Percentiles rank a stretch among this genome's conserved stretches.
Conservation (phyloP, 768 basidiomycete genomes). For the Amanita fuliginea region DNA sequence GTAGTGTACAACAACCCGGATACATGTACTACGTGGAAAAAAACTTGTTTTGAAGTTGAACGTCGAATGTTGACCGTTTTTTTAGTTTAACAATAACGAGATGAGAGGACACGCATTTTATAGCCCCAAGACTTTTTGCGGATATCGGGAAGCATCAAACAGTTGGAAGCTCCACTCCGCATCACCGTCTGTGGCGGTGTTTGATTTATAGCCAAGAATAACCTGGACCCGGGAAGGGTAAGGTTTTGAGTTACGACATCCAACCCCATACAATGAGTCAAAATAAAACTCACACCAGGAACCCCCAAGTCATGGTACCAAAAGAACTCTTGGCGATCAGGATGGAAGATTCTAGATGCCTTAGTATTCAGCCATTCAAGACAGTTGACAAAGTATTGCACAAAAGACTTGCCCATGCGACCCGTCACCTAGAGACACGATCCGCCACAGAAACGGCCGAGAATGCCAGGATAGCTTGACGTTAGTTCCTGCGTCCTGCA, state of each 20-base stretch:
- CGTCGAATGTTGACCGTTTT: not conserved
- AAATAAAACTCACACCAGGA: not conserved
- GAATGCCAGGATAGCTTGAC: not conserved
- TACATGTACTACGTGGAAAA: not conserved
- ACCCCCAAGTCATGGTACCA: not conserved
- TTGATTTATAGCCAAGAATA: not conserved
- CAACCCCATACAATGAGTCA: not conserved
- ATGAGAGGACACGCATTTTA: not conserved
- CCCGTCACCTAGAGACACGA: not conserved
- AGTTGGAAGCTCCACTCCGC: not conserved
- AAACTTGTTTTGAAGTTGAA: not conserved
- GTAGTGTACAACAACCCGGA: not conserved
- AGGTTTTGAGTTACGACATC: not conserved
- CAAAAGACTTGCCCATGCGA: not conserved
- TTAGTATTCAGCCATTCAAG: not conserved
- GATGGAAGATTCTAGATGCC: not conserved
- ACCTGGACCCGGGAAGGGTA: not conserved
- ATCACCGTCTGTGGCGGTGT: not conserved
- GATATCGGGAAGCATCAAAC: not conserved
- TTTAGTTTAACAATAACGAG: not conserved
- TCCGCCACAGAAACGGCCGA: not conserved
- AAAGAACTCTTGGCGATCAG: not conserved
- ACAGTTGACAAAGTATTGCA: no score
- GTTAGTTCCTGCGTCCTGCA: not conserved
- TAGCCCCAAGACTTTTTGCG: not conserved